These are phyloP conservation scores for Vitis hybrid DNA, from an alignment of 177 flowering plant genomes.

Conservation along the genomic window DNA sequence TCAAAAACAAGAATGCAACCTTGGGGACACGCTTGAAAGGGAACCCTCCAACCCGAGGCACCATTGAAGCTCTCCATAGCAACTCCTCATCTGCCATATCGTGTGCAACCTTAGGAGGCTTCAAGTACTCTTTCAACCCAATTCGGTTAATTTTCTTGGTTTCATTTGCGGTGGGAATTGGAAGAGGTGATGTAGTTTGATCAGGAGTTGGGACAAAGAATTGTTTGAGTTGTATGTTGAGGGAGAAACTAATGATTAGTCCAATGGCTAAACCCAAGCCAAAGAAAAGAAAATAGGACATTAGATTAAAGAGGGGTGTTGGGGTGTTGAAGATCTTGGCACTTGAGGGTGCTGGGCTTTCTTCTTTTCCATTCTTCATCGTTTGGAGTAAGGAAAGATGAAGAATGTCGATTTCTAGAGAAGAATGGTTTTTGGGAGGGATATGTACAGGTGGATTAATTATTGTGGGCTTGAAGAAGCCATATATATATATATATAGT, in stretches of 20 bases:
- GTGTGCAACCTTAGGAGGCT: constrained; percentile 8
- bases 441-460: too few relatives aligned
- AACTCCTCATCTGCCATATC: constrained; percentile 26
- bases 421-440: too few relatives aligned
- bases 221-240: constrained; percentile 15
- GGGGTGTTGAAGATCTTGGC: constrained; percentile 13
- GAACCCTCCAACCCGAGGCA: constrained; percentile 1
- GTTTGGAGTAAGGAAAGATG: neutral
- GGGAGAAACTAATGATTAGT: constrained; percentile 11
- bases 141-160: neutral
- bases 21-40: constrained; percentile 29
- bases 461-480: too few relatives aligned
- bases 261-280: constrained; percentile 25
- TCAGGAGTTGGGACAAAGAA: neutral
- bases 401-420: neutral
- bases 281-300: constrained; percentile 15
- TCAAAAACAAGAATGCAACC: constrained; percentile 51
- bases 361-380: neutral
- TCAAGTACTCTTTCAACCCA: constrained; percentile 12
- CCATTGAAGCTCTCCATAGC: constrained; percentile 32
- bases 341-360: neutral
- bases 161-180: neutral
- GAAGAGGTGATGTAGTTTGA: constrained; percentile 1
- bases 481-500: too few relatives aligned
- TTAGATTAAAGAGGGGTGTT: constrained; percentile 8